Evolutionary conservation across 176 grass and related monocot species (phyloP).

Genomic region (Musa troglodytarum): DNA sequence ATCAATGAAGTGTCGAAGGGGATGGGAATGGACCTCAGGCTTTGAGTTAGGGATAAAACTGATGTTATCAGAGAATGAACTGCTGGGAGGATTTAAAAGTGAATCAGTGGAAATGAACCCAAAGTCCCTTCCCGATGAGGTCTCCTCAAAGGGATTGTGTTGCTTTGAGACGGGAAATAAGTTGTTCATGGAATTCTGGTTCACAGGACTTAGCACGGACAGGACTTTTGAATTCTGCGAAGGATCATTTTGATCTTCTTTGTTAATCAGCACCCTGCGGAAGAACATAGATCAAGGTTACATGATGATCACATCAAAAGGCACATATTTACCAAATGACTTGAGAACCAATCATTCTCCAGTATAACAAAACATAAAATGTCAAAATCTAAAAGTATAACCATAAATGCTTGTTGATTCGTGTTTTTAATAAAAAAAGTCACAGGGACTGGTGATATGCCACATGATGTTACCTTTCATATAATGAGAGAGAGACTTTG

Average conservation of each 20-base stretch:
- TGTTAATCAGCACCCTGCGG: slow-evolving; percentile 36
- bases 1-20: slow-evolving; percentile 61
- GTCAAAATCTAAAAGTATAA: no score
- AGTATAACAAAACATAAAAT: no score
- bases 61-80: background rate
- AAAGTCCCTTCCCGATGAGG: background rate
- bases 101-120: background rate
- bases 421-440: no score
- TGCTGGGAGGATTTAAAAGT: slow-evolving; percentile 9
- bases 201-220: slow-evolving; percentile 56
- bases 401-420: no score
- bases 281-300: background rate
- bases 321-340: background rate
- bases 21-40: slow-evolving; percentile 22
- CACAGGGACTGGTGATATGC: no score
- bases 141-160: slow-evolving; percentile 22
- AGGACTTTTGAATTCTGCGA: slow-evolving; percentile 38
- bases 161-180: slow-evolving; percentile 62
- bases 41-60: background rate
- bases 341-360: background rate
- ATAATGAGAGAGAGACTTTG: no score
- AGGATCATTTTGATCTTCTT: slow-evolving; percentile 39
- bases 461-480: no score
- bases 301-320: background rate
- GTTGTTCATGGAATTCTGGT: slow-evolving; percentile 15